Conservation (phyloP, 805 yeast species). For the Metschnikowia picachoensis region DNA sequence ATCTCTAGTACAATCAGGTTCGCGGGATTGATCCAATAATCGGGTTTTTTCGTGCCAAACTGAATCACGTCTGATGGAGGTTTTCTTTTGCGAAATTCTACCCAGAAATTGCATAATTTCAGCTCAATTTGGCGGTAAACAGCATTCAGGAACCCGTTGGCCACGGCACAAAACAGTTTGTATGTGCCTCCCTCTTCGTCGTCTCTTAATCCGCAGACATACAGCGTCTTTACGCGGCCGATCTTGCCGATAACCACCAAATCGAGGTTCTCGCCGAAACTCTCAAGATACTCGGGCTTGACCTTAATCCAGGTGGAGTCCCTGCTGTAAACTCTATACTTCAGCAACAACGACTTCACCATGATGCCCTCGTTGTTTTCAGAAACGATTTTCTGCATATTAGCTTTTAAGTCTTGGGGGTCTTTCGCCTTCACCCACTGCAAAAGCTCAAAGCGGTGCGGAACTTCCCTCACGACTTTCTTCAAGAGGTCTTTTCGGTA, state of each 20-base stretch:
- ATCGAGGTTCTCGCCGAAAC: slow-evolving; percentile 85
- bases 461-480: slow-evolving; percentile 42
- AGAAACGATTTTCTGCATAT: slow-evolving; percentile 56
- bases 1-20: slow-evolving; percentile 78
- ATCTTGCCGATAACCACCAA: slow-evolving; percentile 72
- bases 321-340: slow-evolving; percentile 59
- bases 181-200: slow-evolving; percentile 41
- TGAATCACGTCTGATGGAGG: slow-evolving; percentile 35
- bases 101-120: slow-evolving; percentile 61
- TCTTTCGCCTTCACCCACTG: slow-evolving; percentile 36
- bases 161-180: slow-evolving; percentile 70
- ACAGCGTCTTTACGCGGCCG: slow-evolving; percentile 67
- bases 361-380: slow-evolving; percentile 78
- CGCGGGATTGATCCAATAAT: slow-evolving; percentile 74
- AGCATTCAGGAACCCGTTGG: slow-evolving; percentile 72
- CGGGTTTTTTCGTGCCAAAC: slow-evolving; percentile 63
- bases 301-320: slow-evolving; percentile 77
- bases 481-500: slow-evolving; percentile 53
- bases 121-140: slow-evolving; percentile 60
- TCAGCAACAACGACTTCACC: slow-evolving; percentile 58
- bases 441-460: slow-evolving; percentile 49
- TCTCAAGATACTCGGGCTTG: slow-evolving; percentile 85
- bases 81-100: slow-evolving; percentile 25
- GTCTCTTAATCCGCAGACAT: slow-evolving; percentile 66
- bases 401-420: slow-evolving; percentile 50